Evolutionary conservation across 306 rosid genomes (phyloP), one percentile per base, ranked within the genome.

Genomic region (Sicyos edulis): DNA sequence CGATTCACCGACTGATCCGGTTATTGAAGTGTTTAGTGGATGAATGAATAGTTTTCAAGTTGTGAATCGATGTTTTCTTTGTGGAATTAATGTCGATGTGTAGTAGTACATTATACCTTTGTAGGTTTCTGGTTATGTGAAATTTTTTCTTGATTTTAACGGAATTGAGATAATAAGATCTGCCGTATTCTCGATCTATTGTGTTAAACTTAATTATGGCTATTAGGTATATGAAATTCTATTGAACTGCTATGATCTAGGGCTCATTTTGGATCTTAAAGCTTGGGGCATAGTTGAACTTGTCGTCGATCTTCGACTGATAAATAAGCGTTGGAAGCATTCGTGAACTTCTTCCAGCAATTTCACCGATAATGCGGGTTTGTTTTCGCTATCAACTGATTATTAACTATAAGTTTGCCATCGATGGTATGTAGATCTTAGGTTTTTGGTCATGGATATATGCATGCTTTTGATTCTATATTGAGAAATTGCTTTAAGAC

Each of bases 1-100:
- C 13, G 93, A 83, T 53, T 76, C 85, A 0, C 65, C 87, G 58
- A 14, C 45, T 7, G 73, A 69, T 22, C 45, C 58, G 42, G 34
- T 24, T 69, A 14, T 69, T 52, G 58, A 51, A 20, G 73, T 50
- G 21, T 50, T 50, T 13, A 57, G 58, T 5, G 58, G 45, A 15
- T 69, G 73, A 69, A 24, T 8, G 24, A 26, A 24, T 50, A 22
- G 52, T 47, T 50, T 45, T 67, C 16, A 40, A 15, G 26, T 4
- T 50, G 73, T 69, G 73, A 69, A 69, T 69, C 44, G 14, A 69
- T 6, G 4, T 40, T 40, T 40, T 40, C 45, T 40, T 40, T 8
- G 45, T 40, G 45, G 45, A 40, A 40, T 40, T 40, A 40, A 40
- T 69, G 29, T 69, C 22, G 16, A 47, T 49, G 44, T 50, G n/a